phyloP scores from a whole-genome alignment of 805 yeast genomes.

The Wickerhamomyces silvicola region DNA sequence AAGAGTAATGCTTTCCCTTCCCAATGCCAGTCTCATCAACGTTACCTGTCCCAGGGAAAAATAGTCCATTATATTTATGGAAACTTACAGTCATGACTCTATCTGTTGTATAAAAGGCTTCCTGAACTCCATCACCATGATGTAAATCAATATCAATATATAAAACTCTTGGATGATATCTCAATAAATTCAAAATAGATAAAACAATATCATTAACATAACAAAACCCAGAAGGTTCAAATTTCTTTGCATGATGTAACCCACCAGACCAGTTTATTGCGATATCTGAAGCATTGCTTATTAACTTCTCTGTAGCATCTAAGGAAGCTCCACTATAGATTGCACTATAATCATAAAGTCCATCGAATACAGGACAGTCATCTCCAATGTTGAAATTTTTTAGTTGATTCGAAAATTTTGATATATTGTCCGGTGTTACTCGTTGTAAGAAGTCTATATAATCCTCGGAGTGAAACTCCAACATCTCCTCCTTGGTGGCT shows the following conservation, averaged over 20 bases:
- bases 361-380: constrained; percentile 88
- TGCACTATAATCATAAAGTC: constrained; percentile 84
- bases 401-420: constrained; percentile 52
- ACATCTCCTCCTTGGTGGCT: constrained; percentile 76
- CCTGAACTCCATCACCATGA: constrained; percentile 98
- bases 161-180: constrained; percentile 88
- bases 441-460: constrained; percentile 86
- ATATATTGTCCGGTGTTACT: constrained; percentile 84
- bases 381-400: constrained; percentile 92
- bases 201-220: constrained; percentile 91
- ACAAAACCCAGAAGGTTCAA: constrained; percentile 93
- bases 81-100: constrained; percentile 95
- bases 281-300: constrained; percentile 82
- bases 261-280: constrained; percentile 98
- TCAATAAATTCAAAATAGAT: constrained; percentile 73
- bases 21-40: constrained; percentile 86
- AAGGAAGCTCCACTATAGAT: constrained; percentile 90
- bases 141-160: constrained; percentile 93
- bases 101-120: constrained; percentile 91
- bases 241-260: constrained; percentile 91
- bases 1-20: constrained; percentile 78
- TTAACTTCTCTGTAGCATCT: constrained; percentile 84
- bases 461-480: constrained; percentile 82
- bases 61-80: constrained; percentile 90
- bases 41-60: constrained; percentile 96